These are phyloP conservation scores for Phoma sp. DNA, from an alignment of 2,329 filamentous ascomycete genomes.

Conservation along the genomic window DNA sequence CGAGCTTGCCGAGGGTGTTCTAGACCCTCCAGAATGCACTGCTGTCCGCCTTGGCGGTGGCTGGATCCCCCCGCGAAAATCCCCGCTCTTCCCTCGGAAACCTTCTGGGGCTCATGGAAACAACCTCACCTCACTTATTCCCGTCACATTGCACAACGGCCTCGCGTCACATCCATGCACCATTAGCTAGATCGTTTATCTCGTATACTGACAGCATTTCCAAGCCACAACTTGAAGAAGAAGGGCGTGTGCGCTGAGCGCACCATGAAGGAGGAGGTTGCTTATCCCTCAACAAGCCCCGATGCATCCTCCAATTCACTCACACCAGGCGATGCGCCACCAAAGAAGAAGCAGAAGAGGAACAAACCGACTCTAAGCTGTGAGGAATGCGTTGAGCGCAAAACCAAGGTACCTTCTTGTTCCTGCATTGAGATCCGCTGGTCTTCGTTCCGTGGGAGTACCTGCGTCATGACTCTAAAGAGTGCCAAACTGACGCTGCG, in stretches of 20 bases:
- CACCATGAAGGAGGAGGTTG: conserved; percentile 23
- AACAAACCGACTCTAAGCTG: conserved; percentile 85
- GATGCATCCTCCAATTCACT: conserved; percentile 22
- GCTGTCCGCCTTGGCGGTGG: conserved; percentile 25
- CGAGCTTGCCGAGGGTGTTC: neutral
- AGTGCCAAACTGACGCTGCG: conserved; percentile 19
- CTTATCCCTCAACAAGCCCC: conserved; percentile 31
- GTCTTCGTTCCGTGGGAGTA: neutral
- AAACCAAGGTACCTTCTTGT: conserved; percentile 71
- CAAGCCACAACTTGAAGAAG: neutral
- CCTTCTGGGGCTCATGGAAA: conserved; percentile 30
- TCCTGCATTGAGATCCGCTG: neutral
- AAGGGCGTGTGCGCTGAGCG: conserved; percentile 12
- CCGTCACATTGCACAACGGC: conserved; percentile 33
- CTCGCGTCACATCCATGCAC: conserved; percentile 30
- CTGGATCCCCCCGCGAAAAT: conserved; percentile 23
- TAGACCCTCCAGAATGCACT: conserved; percentile 6
- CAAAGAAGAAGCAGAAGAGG: conserved; percentile 78
- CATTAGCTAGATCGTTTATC: conserved; percentile 15
- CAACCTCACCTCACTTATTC: conserved; percentile 35
- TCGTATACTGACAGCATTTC: conserved; percentile 9
- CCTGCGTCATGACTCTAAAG: conserved; percentile 7
- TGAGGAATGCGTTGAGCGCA: conserved; percentile 80
- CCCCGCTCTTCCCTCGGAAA: conserved; percentile 21
- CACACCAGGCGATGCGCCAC: conserved; percentile 39